Evolutionary conservation across 2,329 filamentous ascomycete genomes (phyloP), one percentile per base, ranked within the genome.

Genomic region (Aspergillus sp.): DNA sequence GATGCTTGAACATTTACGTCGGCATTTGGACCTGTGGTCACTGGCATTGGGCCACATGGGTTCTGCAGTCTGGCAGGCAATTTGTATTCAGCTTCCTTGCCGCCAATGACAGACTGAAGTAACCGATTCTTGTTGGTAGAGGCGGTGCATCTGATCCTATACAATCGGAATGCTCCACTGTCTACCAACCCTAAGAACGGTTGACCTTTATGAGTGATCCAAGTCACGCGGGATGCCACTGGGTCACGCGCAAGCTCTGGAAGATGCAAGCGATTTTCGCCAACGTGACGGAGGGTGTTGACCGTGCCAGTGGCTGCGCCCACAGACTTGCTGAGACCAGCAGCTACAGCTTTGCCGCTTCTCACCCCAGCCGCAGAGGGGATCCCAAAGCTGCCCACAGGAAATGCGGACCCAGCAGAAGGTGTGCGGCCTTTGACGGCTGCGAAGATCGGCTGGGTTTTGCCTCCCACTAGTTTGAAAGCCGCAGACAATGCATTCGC

Each of bases 391-490:
- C 67, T 66, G 45, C 66, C 65, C 44, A 71, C 66, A 28, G 66
- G 66, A 43, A 75, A 69, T 7, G 67, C 65, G 33, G 67, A 64
- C 8, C 71, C 66, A 10, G 70, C 64, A 45, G 73, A 75, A 2
- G 73, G 70, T 30, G 73, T 68, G 47, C 77, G 67, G 48, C 75
- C 68, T 46, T 80, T 78, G 6, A 85, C 82, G 35, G 78, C 85
- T 39, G 83, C 81, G 46, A 87, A 77, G 4, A 86, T 82, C 26
- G 83, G 74, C 43, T 77, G 75, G 1, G 75, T 74, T 46, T 64
- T 72, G 41, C 68, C 83, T 43, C 80, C 83, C 42, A 88, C 72
- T 5, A 85, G 78, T 50, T 79, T 86, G 33, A 85, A 83, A 1
- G 85, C 85, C 12, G 85, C 80, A 4, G 83, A 81, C 10, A 87